Base-by-base conservation (phyloP, 2,329 filamentous ascomycete genomes). In the Sporothrix protearum region DNA sequence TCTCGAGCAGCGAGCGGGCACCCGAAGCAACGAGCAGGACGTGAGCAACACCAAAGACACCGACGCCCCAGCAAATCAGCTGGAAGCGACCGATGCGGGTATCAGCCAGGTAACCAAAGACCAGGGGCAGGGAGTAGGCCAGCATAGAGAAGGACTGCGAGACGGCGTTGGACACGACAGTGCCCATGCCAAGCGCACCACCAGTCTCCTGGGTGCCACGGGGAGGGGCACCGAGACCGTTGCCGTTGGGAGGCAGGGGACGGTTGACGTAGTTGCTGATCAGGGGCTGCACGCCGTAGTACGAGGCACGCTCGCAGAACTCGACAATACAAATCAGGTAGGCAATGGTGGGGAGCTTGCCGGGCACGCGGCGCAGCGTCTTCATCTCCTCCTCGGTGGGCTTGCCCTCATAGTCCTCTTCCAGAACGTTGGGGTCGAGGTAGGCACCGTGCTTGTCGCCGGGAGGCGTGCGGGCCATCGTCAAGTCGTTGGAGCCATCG, bases 261-360 rank as follows among this genome's bases (percentile, higher is more conserved):
- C 85, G 82, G 75, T 87, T 85, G 76, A 90, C 85, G 76, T 88
- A 91, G 80, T 90, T 90, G 78, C 87, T 88, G 86, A 90, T 92
- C 39, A 92, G 83, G 42, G 89, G 85, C 57, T 87, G 86, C 4
- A 89, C 89, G 70, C 91, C 91, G 77, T 93, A 93, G 86, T 92
- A 94, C 16, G 89, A 91, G 81, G 92, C 92, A 66, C 91, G 89
- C 81, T 94, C 91, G 81, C 89, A 92, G 71, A 92, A 82, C 80
- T 94, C 91, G 72, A 91, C 87, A 73, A 92, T 88, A 64, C 89
- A 90, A 72, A 94, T 87, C 33, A 88, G 89, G 81, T 88, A 93
- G 72, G 90, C 86, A 70, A 85, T 82, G 85, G 86, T 89, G 66
- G 89, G 88, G 73, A 93, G 87, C 77, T 84, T 84, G 73, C 88